Conservation (phyloP, 2,329 filamentous ascomycete genomes). For the Fusarium keratoplasticum region DNA sequence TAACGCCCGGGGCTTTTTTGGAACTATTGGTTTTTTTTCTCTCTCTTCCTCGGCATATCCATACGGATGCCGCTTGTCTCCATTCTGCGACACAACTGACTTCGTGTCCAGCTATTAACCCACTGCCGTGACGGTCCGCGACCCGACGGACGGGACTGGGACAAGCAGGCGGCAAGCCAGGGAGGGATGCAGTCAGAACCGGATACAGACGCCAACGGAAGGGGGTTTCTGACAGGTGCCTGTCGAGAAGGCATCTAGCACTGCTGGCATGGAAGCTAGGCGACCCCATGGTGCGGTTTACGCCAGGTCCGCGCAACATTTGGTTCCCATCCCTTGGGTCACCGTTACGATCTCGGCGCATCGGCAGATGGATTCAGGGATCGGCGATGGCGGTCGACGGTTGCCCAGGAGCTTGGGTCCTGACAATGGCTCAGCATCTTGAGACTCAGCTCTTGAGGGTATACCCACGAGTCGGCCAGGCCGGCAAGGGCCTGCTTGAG, state of each 20-base stretch:
- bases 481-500: constrained; percentile 9
- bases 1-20: constrained; percentile 20
- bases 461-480: constrained; percentile 16
- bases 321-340: neutral
- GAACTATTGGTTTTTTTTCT: constrained; percentile 31
- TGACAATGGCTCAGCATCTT: neutral
- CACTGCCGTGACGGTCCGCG: constrained; percentile 25
- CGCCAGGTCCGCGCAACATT: constrained; percentile 29
- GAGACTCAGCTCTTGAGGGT: neutral
- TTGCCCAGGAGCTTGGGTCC: constrained; percentile 1
- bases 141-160: constrained; percentile 18
- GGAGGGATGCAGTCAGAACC: constrained; percentile 23
- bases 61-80: constrained; percentile 15
- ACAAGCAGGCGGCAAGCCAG: constrained; percentile 4
- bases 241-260: constrained; percentile 1
- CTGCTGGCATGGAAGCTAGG: constrained; percentile 11
- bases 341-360: constrained; percentile 22
- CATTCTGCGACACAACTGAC: constrained; percentile 25
- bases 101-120: constrained; percentile 6
- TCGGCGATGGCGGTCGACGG: constrained; percentile 13
- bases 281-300: constrained; percentile 13
- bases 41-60: constrained; percentile 6
- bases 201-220: constrained; percentile 22
- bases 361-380: constrained; percentile 19
- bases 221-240: neutral